phyloP scores from a whole-genome alignment of 1,284 basidiomycete genomes.

The Leccinum solheimii region DNA sequence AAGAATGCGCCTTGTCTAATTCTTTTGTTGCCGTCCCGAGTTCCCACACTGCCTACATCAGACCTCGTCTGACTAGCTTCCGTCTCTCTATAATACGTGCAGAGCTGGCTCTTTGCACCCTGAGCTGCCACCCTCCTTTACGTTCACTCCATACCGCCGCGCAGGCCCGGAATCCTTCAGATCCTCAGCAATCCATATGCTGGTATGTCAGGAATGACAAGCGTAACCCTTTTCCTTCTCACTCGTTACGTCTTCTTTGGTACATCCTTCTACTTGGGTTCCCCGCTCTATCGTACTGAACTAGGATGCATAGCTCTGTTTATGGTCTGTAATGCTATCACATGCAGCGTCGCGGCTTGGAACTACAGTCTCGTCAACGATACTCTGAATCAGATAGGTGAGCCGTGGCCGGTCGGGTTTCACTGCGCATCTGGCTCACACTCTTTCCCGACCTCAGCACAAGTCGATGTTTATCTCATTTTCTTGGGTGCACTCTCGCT shows the following conservation, averaged over 20 bases:
- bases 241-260: conserved; percentile 54
- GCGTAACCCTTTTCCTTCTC: conserved; percentile 34
- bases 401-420: conserved; percentile 20
- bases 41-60: conserved; percentile 12
- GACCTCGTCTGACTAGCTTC: conserved; percentile 7
- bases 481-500: conserved; percentile 62
- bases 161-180: conserved; percentile 25
- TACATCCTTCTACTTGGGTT: conserved; percentile 23
- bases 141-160: conserved; percentile 27
- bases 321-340: conserved; percentile 63
- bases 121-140: background rate
- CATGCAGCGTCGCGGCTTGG: conserved; percentile 69
- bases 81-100: conserved; percentile 11
- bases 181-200: conserved; percentile 25
- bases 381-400: conserved; percentile 34
- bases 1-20: background rate
- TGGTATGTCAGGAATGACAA: conserved; percentile 32
- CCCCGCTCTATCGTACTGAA: conserved; percentile 11
- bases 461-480: conserved; percentile 61
- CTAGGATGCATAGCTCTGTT: conserved; percentile 48
- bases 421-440: background rate
- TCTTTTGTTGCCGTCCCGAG: background rate
- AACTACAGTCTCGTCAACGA: conserved; percentile 54
- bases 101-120: conserved; percentile 35
- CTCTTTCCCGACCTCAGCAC: conserved; percentile 33